Conservation (phyloP, 1,139 yeast species). For the Chernovozyma aurita region DNA sequence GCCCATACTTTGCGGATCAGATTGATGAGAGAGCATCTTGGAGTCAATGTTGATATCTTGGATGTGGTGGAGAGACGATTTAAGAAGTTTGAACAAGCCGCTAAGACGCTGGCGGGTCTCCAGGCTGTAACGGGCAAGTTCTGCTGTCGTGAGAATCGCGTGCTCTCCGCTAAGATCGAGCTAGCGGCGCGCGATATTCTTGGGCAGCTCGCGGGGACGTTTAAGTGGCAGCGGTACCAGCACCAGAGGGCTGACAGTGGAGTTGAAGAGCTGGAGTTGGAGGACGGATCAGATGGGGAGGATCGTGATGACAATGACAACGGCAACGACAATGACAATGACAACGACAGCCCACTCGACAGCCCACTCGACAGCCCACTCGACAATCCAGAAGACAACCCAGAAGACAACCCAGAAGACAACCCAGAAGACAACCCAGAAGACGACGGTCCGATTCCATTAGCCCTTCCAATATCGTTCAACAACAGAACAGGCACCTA, state of each 20-base stretch:
- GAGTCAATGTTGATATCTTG: conserved; percentile 83
- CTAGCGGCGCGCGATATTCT: conserved; percentile 67
- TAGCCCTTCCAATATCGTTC: conserved; percentile 59
- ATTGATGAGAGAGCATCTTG: conserved; percentile 94
- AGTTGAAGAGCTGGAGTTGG: neutral
- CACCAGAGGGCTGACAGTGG: conserved; percentile 9
- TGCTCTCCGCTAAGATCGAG: conserved; percentile 68
- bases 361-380: no score
- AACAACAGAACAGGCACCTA: conserved; percentile 76
- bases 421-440: conserved; percentile 22
- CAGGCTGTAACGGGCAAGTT: conserved; percentile 42
- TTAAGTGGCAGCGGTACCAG: conserved; percentile 44
- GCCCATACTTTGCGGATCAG: conserved; percentile 87
- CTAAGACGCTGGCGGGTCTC: conserved; percentile 41
- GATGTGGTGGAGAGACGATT: conserved; percentile 82
- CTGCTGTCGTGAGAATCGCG: conserved; percentile 23
- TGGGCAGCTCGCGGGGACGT: conserved; percentile 40
- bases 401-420: neutral
- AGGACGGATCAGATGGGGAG: conserved; percentile 18
- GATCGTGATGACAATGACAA: no score
- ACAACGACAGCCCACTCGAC: neutral
- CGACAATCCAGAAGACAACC: no score
- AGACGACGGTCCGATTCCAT: conserved; percentile 27
- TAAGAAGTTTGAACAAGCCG: conserved; percentile 52
- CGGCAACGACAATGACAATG: neutral